phyloP scores from a whole-genome alignment of 495 filamentous ascomycete species.

The Glonium stellatum region DNA sequence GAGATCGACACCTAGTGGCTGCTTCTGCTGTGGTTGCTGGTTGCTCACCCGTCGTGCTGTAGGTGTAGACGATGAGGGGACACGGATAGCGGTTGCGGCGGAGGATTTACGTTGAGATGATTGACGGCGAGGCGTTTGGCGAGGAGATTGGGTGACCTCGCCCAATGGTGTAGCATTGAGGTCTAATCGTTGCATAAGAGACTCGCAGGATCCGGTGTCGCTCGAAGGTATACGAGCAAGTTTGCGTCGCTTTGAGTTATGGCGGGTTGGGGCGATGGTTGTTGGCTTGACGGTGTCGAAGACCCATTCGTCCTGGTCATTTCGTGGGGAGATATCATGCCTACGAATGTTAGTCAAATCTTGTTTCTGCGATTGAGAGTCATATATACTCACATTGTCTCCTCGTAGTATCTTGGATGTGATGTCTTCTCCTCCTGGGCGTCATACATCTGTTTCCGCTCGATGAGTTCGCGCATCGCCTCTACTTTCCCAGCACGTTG shows the following conservation, averaged over 20 bases:
- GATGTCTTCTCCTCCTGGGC: constrained; percentile 48
- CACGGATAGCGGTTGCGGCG: constrained; percentile 27
- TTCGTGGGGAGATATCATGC: constrained; percentile 59
- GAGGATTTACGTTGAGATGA: constrained; percentile 14
- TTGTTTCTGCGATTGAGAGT: constrained; percentile 1
- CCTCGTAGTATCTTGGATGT: constrained; percentile 78
- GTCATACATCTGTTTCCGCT: constrained; percentile 73
- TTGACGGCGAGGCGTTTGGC: constrained; percentile 7
- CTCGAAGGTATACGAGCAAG: constrained; percentile 34
- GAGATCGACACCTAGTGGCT: constrained; percentile 74
- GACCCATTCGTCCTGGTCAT: constrained; percentile 86
- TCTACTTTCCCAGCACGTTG: constrained; percentile 77
- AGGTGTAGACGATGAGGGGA: constrained; percentile 28
- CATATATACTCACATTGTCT: constrained; percentile 57
- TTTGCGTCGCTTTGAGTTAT: constrained; percentile 47
- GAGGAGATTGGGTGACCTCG: constrained; percentile 7
- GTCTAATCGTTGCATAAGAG: constrained; percentile 53
- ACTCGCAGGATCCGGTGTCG: constrained; percentile 39
- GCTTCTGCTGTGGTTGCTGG: constrained; percentile 49
- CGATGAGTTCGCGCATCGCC: constrained; percentile 77
- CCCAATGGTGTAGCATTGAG: constrained; percentile 42
- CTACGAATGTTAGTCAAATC: constrained; percentile 23
- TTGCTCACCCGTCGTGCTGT: constrained; percentile 39
- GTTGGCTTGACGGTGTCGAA: constrained; percentile 83
- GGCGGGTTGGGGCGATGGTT: constrained; percentile 29